Conservation (phyloP, 1,139 yeast genomes). For the Scheffersomyces illinoinensis region DNA sequence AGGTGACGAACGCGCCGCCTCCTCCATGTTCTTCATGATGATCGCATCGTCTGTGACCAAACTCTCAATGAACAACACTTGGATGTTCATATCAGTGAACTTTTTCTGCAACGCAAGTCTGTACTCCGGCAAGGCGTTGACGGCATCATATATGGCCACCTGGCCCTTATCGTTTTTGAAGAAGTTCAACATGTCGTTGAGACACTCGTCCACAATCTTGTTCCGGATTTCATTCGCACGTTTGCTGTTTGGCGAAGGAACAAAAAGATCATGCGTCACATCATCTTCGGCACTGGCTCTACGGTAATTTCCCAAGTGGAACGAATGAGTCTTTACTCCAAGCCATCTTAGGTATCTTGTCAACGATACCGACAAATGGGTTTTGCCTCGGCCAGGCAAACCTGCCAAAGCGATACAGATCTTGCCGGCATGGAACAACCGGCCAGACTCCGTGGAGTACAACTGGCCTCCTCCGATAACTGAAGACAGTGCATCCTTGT, state of each 20-base stretch:
- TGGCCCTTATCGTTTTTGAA: constrained; percentile 80
- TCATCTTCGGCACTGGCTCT: constrained; percentile 56
- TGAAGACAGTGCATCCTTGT: constrained; percentile 31
- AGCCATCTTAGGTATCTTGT: constrained; percentile 92
- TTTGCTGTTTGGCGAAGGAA: constrained; percentile 55
- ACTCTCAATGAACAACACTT: constrained; percentile 85
- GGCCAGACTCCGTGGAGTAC: constrained; percentile 86
- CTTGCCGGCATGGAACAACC: constrained; percentile 93
- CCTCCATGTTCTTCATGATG: constrained; percentile 69
- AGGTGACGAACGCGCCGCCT: constrained; percentile 85
- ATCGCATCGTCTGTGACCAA: constrained; percentile 73
- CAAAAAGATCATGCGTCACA: constrained; percentile 71
- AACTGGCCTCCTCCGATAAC: constrained; percentile 59
- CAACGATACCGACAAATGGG: constrained; percentile 86
- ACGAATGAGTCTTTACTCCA: constrained; percentile 89
- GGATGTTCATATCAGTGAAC: constrained; percentile 62
- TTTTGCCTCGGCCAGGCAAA: constrained; percentile 94
- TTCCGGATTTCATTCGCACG: constrained; percentile 59
- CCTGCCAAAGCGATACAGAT: constrained; percentile 89
- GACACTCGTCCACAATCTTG: constrained; percentile 62
- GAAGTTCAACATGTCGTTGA: constrained; percentile 68
- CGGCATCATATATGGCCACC: constrained; percentile 94
- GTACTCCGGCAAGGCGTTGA: constrained; percentile 75
- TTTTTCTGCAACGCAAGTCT: constrained; percentile 57
- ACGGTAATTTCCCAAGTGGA: constrained; percentile 92